A percentile compares a stretch with the other conserved stretches of the same genome.
Evolutionary conservation across 2,329 filamentous ascomycete species (phyloP).

Genomic region (Penicillium sp.): DNA sequence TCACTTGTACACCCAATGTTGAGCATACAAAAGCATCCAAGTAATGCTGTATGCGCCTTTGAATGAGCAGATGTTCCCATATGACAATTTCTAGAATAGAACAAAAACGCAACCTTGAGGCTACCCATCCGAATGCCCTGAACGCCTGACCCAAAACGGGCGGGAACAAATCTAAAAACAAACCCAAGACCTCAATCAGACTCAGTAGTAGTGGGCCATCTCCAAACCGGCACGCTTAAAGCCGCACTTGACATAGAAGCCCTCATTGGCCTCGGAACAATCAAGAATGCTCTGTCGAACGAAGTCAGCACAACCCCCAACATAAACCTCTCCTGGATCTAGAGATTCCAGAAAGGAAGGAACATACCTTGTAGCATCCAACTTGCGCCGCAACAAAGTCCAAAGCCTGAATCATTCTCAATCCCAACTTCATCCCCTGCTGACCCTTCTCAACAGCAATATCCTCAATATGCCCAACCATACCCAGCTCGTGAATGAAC

Average conservation of each 20-base stretch:
- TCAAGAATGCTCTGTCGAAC: slow-evolving; percentile 77
- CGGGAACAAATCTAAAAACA: neutral
- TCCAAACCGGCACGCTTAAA: slow-evolving; percentile 89
- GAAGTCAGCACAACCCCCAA: neutral
- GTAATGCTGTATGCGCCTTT: neutral
- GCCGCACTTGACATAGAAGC: slow-evolving; percentile 97
- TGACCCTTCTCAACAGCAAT: slow-evolving; percentile 94
- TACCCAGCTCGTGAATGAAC: slow-evolving; percentile 50
- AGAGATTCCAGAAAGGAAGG: slow-evolving; percentile 1
- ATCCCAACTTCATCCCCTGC: slow-evolving; percentile 93
- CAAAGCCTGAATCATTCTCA: slow-evolving; percentile 90
- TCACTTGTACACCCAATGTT: neutral
- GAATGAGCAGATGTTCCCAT: neutral
- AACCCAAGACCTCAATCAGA: neutral
- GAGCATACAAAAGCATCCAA: neutral
- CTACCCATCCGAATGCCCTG: slow-evolving; percentile 2
- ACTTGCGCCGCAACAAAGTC: slow-evolving; percentile 84
- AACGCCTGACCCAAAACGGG: slow-evolving; percentile 16
- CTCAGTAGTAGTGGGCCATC: slow-evolving; percentile 89
- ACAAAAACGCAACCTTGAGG: neutral
- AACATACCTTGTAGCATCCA: slow-evolving; percentile 81
- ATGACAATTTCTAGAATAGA: neutral
- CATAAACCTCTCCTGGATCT: neutral
- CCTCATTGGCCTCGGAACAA: slow-evolving; percentile 93
- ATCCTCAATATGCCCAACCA: slow-evolving; percentile 94